Conservation (phyloP, 805 yeast species). For the Cyberlindnera meyerae region DNA sequence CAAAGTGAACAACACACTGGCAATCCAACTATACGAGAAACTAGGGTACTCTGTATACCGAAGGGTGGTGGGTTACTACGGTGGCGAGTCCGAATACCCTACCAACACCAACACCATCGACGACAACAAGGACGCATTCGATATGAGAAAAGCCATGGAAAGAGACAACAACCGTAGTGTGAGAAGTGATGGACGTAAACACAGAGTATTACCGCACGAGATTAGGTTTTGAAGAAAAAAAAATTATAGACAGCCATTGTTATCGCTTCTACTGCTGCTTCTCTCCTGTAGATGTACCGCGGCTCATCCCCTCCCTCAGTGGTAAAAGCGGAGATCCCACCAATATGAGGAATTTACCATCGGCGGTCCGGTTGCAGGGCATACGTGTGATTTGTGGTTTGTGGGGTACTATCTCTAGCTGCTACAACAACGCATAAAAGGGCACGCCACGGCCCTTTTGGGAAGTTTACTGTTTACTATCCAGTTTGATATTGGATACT, state of each 20-base stretch:
- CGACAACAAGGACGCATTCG: conserved; percentile 83
- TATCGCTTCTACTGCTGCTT: too few relatives aligned
- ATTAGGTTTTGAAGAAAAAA: conserved; percentile 55
- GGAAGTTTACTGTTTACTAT: too few relatives aligned
- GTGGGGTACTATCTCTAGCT: too few relatives aligned
- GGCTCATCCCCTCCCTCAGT: too few relatives aligned
- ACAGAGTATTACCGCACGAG: conserved; percentile 62
- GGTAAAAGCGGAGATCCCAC: too few relatives aligned
- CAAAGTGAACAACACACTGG: conserved; percentile 75
- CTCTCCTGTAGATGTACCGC: background rate
- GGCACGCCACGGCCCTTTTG: too few relatives aligned
- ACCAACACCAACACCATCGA: conserved; percentile 37
- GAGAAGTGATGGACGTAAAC: conserved; percentile 55
- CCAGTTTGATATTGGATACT: too few relatives aligned
- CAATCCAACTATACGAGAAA: conserved; percentile 77
- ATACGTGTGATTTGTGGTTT: too few relatives aligned
- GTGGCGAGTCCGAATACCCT: conserved; percentile 41
- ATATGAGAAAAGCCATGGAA: conserved; percentile 66
- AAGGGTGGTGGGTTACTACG: conserved; percentile 87
- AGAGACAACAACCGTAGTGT: conserved; percentile 52
- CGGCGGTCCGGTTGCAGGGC: too few relatives aligned
- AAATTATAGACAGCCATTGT: too few relatives aligned
- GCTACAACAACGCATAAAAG: too few relatives aligned
- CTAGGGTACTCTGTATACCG: conserved; percentile 82
- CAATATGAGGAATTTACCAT: too few relatives aligned